These are phyloP conservation scores for Fusarium solani-melongenae DNA, from an alignment of 2,329 filamentous ascomycete species.

Conservation along the genomic window DNA sequence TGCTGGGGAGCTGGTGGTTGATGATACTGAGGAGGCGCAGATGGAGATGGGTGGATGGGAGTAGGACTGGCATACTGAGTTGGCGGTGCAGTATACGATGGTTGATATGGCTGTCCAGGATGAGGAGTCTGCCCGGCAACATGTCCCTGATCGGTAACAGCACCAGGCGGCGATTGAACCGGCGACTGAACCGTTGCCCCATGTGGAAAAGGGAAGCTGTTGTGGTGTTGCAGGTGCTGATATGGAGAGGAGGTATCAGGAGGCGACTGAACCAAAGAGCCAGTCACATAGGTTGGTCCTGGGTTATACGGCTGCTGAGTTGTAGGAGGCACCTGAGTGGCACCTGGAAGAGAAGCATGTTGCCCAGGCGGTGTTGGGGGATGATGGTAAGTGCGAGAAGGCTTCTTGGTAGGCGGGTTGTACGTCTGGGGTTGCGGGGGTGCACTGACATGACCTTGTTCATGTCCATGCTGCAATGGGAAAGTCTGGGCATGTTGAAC, in stretches of 20 bases:
- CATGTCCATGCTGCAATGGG: neutral
- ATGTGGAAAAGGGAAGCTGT: neutral
- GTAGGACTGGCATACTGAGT: neutral
- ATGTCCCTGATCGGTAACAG: neutral
- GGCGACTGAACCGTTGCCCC: neutral
- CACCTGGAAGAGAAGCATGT: neutral
- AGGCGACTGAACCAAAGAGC: neutral
- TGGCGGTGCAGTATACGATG: neutral
- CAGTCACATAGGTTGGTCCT: neutral
- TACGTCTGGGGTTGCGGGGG: neutral
- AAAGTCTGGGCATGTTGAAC: slow-evolving; percentile 6
- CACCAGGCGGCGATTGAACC: neutral
- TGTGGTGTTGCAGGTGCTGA: neutral
- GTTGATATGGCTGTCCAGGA: slow-evolving; percentile 6
- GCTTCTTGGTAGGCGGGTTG: neutral
- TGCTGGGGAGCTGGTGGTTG: neutral
- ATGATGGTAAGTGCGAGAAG: neutral
- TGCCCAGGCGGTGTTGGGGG: slow-evolving; percentile 10
- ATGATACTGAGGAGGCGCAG: neutral
- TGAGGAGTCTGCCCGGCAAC: neutral
- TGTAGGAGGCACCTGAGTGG: neutral
- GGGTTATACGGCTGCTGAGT: neutral
- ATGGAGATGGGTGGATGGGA: neutral
- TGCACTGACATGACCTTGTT: neutral
- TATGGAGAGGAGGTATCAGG: neutral